Evolutionary conservation across 805 yeast genomes (phyloP).

Genomic region (Clavispora phyllophila): DNA sequence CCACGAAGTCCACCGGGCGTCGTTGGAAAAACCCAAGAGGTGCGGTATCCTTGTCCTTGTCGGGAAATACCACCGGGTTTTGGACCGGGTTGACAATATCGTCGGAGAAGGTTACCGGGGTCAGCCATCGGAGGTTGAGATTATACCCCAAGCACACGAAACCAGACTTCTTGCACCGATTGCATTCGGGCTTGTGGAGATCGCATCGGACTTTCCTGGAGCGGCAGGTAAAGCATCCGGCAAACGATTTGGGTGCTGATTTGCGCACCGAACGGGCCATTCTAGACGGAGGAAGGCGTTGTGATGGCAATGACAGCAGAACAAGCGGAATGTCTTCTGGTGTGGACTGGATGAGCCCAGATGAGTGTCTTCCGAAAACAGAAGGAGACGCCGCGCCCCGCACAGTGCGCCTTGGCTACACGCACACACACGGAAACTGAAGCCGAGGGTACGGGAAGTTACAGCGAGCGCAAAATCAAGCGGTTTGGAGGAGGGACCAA

Average conservation of each 20-base stretch:
- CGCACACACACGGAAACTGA: background rate
- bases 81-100: constrained; percentile 26
- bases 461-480: too few relatives aligned
- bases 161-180: constrained; percentile 63
- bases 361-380: background rate
- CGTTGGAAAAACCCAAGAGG: constrained; percentile 53
- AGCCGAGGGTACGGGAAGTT: background rate
- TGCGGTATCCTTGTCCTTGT: constrained; percentile 16
- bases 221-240: constrained; percentile 88
- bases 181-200: constrained; percentile 61
- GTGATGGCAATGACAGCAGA: background rate
- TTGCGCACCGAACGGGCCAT: background rate
- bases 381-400: background rate
- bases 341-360: background rate
- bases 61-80: constrained; percentile 26
- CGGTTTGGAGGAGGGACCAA: too few relatives aligned
- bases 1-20: constrained; percentile 68
- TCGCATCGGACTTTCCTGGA: constrained; percentile 79
- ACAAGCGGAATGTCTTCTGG: background rate
- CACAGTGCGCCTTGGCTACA: too few relatives aligned
- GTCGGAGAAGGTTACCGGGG: constrained; percentile 36
- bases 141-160: constrained; percentile 78
- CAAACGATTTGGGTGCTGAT: constrained; percentile 55
- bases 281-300: background rate
- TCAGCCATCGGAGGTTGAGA: constrained; percentile 75